These are phyloP conservation scores for Oleoguttula mirabilis DNA, from an alignment of 495 filamentous ascomycete species.

Conservation along the genomic window DNA sequence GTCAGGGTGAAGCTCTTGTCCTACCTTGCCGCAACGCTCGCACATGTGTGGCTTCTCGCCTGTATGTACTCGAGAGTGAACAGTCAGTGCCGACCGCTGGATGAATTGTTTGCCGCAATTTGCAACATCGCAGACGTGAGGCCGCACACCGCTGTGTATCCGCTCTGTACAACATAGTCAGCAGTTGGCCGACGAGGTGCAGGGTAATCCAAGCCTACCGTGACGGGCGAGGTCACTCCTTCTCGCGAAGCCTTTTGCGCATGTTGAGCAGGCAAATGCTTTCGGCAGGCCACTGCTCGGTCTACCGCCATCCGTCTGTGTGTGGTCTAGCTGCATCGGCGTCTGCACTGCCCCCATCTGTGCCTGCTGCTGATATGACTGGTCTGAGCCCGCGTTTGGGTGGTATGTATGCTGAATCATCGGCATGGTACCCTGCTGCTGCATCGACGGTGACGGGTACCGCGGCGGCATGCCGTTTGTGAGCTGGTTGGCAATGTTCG, in stretches of 20 bases:
- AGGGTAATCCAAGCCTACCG: slow-evolving; percentile 45
- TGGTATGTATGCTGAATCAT: slow-evolving; percentile 37
- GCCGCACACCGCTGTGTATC: slow-evolving; percentile 84
- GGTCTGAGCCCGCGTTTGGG: slow-evolving; percentile 28
- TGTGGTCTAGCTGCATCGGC: slow-evolving; percentile 28
- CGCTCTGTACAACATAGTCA: slow-evolving; percentile 52
- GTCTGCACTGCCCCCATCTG: slow-evolving; percentile 18
- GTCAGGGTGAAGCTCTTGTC: slow-evolving; percentile 15
- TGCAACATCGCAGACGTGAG: slow-evolving; percentile 83
- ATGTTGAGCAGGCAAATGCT: slow-evolving; percentile 82
- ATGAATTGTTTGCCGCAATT: slow-evolving; percentile 95
- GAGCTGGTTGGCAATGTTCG: slow-evolving; percentile 28
- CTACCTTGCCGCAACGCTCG: slow-evolving; percentile 90
- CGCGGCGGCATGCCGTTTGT: slow-evolving; percentile 35
- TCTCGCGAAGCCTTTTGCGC: slow-evolving; percentile 83
- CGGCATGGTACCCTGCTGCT: slow-evolving; percentile 36
- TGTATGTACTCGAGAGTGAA: slow-evolving; percentile 89
- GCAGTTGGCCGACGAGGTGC: slow-evolving; percentile 19
- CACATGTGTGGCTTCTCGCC: slow-evolving; percentile 98
- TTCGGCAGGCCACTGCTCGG: slow-evolving; percentile 49
- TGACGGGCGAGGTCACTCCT: slow-evolving; percentile 90
- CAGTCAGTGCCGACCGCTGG: slow-evolving; percentile 91
- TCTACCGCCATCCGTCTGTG: slow-evolving; percentile 21
- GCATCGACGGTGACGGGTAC: slow-evolving; percentile 45
- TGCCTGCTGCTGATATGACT: slow-evolving; percentile 26